Evolutionary conservation across 805 yeast species (phyloP), one percentile per base, ranked within the genome.

Genomic region (Wickerhamiella occidentalis): DNA sequence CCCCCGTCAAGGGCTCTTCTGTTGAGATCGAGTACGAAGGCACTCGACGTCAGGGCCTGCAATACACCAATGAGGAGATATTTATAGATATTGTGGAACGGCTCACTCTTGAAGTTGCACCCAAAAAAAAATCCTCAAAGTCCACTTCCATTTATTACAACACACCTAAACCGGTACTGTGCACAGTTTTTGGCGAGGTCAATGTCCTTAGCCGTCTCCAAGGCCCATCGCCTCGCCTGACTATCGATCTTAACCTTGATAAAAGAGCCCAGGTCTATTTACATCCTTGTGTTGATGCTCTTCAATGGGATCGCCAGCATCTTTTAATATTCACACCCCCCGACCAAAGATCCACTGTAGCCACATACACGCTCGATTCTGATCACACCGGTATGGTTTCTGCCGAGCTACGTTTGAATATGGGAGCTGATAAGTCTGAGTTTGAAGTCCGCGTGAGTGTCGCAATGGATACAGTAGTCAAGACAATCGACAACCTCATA

Each of bases 1-100:
- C 87, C 0, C 94, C 94, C 7, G 73, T 71, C 54, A 55, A 60
- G 4, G 51, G 56, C 7, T 50, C 57, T 8, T 40, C 54, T 12
- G 59, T 60, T 23, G 47, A 66, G 68, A 22, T 45, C 35, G 47
- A 45, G 41, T 45, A 45, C 17, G 29, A 43, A 7, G 95, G 95
- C 1, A 90, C 97, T 97, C 74, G 97, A 58, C 70, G 76, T 43
- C 61, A 79, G 3, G 75, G 78, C 54, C 81, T 83, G n/a, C 75
- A 73, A 55, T 78, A 85, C 61, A 73, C 85, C 2, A 79, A 79
- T 55, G 86, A 90, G 63, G 97, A 90, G 64, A 71, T 90, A 64
- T 86, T 80, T 61, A 82, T 90, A 7, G 97, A 92, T 64, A 62
- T 92, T 5, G 70, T 72, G 2, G 98, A 90, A 62, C 68, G 72